Percentiles rank a stretch among this genome's conserved stretches.
Conservation (phyloP, 1,284 basidiomycete genomes). For the Thelephora terrestris region DNA sequence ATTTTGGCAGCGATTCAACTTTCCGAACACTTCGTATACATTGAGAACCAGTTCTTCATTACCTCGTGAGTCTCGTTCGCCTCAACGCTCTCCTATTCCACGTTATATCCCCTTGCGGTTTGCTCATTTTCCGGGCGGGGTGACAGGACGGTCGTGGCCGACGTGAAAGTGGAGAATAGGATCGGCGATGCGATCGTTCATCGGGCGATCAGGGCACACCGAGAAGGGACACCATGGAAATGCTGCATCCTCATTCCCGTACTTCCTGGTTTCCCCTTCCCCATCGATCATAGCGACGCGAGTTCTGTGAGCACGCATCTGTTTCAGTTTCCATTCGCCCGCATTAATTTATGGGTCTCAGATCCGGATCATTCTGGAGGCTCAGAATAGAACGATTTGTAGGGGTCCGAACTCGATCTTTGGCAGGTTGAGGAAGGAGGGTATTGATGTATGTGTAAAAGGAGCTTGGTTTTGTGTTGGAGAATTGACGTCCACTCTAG, state of each 20-base stretch:
- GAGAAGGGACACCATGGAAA: conserved; percentile 77
- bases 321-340: neutral
- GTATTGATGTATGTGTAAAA: conserved; percentile 63
- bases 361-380: conserved; percentile 90
- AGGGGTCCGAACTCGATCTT: conserved; percentile 93
- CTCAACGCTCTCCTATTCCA: neutral
- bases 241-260: conserved; percentile 92
- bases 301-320: conserved; percentile 55
- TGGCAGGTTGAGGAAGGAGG: conserved; percentile 75
- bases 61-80: conserved; percentile 54
- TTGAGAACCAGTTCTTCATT: conserved; percentile 99
- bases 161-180: conserved; percentile 83
- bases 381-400: conserved; percentile 84
- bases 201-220: conserved; percentile 85
- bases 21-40: conserved; percentile 90
- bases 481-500: conserved; percentile 27
- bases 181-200: conserved; percentile 93
- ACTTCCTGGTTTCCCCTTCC: conserved; percentile 89
- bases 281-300: conserved; percentile 88
- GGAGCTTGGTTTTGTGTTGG: neutral
- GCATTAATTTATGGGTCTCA: conserved; percentile 21
- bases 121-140: neutral
- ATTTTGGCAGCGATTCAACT: conserved; percentile 74
- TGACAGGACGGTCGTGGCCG: conserved; percentile 72
- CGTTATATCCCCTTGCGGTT: neutral